Percentiles rank a stretch among this genome's conserved stretches.
These are phyloP conservation scores for Actinomucor elegans DNA, from an alignment of 371 early-diverging fungal genomes.

Conservation along the genomic window DNA sequence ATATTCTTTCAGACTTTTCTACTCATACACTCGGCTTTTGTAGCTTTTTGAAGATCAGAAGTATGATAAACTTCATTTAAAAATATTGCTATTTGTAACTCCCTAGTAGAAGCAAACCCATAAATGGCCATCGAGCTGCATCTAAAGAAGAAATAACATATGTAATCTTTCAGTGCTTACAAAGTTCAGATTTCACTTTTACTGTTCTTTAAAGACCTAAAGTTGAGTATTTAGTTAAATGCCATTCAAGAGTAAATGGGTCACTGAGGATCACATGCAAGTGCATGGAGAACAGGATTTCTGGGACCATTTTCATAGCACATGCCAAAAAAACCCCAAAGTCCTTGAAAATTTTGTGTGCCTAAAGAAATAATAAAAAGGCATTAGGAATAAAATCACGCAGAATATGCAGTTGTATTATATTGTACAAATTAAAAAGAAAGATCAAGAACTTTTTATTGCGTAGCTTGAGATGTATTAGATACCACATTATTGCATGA, in stretches of 20 bases:
- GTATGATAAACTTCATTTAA: conserved; percentile 19
- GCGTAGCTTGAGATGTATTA: no score
- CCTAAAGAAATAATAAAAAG: no score
- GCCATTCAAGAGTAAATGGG: conserved; percentile 15
- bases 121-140: no score
- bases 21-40: conserved; percentile 19
- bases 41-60: conserved; percentile 19
- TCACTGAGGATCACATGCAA: conserved; percentile 18
- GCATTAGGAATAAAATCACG: no score
- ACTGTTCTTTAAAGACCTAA: conserved; percentile 5
- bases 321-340: conserved; percentile 13
- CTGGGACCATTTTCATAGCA: conserved; percentile 21
- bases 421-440: no score
- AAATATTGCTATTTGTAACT: conserved; percentile 14
- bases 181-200: conserved; percentile 17
- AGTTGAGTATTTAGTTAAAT: conserved; percentile 18
- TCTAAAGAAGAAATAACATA: conserved; percentile 6
- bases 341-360: no score
- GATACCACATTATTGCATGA: no score
- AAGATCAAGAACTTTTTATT: no score
- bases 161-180: conserved; percentile 16
- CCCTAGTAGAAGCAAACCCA: conserved; percentile 6
- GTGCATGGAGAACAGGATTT: conserved; percentile 10
- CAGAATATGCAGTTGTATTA: no score
- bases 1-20: conserved; percentile 19